A percentile compares a stretch with the other conserved stretches of the same genome.
Conservation (phyloP, 2,329 filamentous ascomycete genomes). For the Herpotrichia juniperi region DNA sequence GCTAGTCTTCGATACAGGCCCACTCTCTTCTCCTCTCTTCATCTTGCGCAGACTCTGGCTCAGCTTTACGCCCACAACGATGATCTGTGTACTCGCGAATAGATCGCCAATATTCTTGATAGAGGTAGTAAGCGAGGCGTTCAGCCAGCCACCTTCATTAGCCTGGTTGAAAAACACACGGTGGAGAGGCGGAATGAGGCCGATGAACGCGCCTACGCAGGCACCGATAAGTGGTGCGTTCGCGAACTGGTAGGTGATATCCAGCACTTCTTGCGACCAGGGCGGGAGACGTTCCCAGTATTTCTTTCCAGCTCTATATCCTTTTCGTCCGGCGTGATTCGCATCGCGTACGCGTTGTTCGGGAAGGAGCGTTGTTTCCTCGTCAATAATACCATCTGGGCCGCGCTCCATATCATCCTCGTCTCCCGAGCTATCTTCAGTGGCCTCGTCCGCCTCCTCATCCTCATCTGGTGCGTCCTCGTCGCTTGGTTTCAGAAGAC, state of each 20-base stretch:
- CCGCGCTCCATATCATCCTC: constrained; percentile 28
- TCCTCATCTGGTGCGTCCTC: constrained; percentile 50
- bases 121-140: constrained; percentile 68
- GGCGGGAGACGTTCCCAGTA: constrained; percentile 44
- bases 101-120: constrained; percentile 67
- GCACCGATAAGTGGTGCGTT: constrained; percentile 69
- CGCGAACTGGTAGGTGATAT: constrained; percentile 58
- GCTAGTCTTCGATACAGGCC: constrained; percentile 56
- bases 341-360: constrained; percentile 36
- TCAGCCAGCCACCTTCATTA: constrained; percentile 67
- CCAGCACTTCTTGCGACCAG: constrained; percentile 47
- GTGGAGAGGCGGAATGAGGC: constrained; percentile 65
- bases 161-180: constrained; percentile 65
- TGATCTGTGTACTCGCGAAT: constrained; percentile 69
- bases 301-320: constrained; percentile 41
- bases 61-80: constrained; percentile 71
- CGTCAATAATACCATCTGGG: constrained; percentile 41
- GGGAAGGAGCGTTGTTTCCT: constrained; percentile 60
- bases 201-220: constrained; percentile 63
- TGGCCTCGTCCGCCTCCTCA: constrained; percentile 14
- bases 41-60: constrained; percentile 59
- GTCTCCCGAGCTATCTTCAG: constrained; percentile 18
- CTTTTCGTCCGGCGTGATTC: constrained; percentile 35
- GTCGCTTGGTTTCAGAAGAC: constrained; percentile 58
- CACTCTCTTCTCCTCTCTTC: constrained; percentile 50